Evolutionary conservation across 2,329 filamentous ascomycete genomes (phyloP), one percentile per base, ranked within the genome.

Genomic region (Aureobasidium sp.): DNA sequence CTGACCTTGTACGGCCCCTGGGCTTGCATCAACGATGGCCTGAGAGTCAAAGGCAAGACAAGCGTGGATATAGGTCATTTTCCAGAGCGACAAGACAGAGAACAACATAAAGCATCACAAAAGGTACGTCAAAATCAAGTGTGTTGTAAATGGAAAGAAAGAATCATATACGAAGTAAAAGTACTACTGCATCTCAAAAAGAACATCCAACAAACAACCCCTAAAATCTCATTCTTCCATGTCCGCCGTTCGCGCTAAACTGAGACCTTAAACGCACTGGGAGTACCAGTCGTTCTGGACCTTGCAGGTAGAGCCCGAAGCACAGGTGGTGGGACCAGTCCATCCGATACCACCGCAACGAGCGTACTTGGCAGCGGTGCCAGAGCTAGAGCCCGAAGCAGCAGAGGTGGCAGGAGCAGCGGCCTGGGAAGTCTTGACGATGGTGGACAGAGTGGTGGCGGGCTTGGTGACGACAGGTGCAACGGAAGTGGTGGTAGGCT

Each of bases 291-390:
- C 65, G 50, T 71, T 73, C 63, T 67, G 60, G 27, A 64, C 64
- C 11, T 67, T 65, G 66, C 73, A 75, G 31, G 67, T 71, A 47
- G 68, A 72, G 4, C 69, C 69, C 61, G 68, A 67, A 10, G 37
- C 67, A 60, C 74, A 75, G 3, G 62, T 64, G 6, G 71, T 74
- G 4, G 71, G 57, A 1, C 72, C 73, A 17, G 67, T 70, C 66
- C 68, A 75, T 43, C 66, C 67, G 15, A 43, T 62, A 13, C 74
- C 74, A 37, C 74, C 73, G 55, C 74, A 74, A 57, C 73, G 71
- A 25, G 45, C 63, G 23, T 64, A 67, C 15, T 62, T 49, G 8
- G 59, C 49, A 42, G 66, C 69, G 37, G 40, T 10, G 19, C 27
- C 54, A 17, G 17, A 17, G 5, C 29, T 8, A 10, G 38, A 43